Evolutionary conservation across 2,329 filamentous ascomycete species (phyloP).

Genomic region (Trichoderma semiorbis): DNA sequence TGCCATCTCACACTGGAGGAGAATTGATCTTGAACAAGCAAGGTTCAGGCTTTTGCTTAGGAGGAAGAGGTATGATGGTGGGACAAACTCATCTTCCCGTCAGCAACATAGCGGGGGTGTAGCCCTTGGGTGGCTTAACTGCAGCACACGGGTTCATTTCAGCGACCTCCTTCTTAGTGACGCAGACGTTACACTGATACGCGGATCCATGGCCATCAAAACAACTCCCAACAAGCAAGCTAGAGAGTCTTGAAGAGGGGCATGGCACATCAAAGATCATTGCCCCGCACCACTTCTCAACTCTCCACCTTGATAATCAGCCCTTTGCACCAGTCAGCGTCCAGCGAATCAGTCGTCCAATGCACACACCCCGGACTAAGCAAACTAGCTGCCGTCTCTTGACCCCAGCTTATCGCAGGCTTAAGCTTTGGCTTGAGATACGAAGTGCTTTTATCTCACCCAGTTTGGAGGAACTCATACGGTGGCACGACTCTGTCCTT

Average conservation of each 20-base stretch:
- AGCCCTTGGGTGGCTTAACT: background rate
- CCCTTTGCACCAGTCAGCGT: slow-evolving; percentile 9
- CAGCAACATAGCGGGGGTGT: background rate
- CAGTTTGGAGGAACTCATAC: background rate
- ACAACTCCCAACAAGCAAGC: background rate
- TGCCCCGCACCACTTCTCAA: slow-evolving; percentile 11
- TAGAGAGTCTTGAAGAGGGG: background rate
- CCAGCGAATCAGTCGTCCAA: background rate
- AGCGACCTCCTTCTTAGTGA: background rate
- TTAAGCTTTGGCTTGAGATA: background rate
- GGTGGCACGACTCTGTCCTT: background rate
- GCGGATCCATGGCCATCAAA: background rate
- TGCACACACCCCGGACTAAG: background rate
- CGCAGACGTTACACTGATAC: slow-evolving; percentile 7
- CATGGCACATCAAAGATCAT: background rate
- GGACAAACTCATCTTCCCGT: background rate
- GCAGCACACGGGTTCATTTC: background rate
- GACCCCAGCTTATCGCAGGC: slow-evolving; percentile 5
- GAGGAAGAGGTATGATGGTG: background rate
- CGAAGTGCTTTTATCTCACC: background rate
- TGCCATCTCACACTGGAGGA: slow-evolving; percentile 29
- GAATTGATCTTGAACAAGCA: background rate
- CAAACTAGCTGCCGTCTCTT: slow-evolving; percentile 1
- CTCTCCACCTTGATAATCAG: slow-evolving; percentile 3
- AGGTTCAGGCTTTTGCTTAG: background rate